phyloP scores from a whole-genome alignment of 2,329 filamentous ascomycete species.

The Pseudogymnoascus verrucosus region DNA sequence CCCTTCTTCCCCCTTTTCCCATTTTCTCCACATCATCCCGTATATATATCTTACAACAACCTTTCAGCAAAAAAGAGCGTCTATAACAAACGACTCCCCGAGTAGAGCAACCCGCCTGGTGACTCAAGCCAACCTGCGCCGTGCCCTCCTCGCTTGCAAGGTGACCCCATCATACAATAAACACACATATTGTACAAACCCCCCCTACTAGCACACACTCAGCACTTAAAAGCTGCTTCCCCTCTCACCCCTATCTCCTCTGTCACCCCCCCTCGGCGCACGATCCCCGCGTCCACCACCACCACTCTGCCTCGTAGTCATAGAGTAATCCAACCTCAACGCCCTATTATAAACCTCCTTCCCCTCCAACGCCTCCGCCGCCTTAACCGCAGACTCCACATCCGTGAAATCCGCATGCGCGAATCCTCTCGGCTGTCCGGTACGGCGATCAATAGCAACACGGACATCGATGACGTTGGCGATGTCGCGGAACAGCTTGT shows the following conservation, averaged over 20 bases:
- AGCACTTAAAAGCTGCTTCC: background rate
- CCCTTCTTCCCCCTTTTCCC: background rate
- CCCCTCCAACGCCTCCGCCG: constrained; percentile 44
- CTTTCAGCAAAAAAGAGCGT: background rate
- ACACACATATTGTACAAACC: background rate
- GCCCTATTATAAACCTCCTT: constrained; percentile 57
- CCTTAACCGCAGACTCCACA: constrained; percentile 55
- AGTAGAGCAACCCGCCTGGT: no score
- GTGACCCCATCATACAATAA: background rate
- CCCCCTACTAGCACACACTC: background rate
- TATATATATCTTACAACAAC: background rate
- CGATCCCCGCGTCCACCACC: background rate
- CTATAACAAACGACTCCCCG: no score
- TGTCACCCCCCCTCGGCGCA: background rate
- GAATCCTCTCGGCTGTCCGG: constrained; percentile 75
- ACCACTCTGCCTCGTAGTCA: constrained; percentile 12
- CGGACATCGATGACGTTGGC: constrained; percentile 66
- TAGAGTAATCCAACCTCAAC: constrained; percentile 59
- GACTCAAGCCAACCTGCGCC: background rate
- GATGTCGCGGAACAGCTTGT: constrained; percentile 65
- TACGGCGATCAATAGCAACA: constrained; percentile 73
- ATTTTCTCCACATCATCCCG: background rate
- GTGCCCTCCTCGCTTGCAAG: background rate
- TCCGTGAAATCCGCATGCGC: constrained; percentile 75
- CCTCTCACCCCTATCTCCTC: background rate